phyloP scores from a whole-genome alignment of 163 green algal genomes.

The Prototheca cutis region DNA sequence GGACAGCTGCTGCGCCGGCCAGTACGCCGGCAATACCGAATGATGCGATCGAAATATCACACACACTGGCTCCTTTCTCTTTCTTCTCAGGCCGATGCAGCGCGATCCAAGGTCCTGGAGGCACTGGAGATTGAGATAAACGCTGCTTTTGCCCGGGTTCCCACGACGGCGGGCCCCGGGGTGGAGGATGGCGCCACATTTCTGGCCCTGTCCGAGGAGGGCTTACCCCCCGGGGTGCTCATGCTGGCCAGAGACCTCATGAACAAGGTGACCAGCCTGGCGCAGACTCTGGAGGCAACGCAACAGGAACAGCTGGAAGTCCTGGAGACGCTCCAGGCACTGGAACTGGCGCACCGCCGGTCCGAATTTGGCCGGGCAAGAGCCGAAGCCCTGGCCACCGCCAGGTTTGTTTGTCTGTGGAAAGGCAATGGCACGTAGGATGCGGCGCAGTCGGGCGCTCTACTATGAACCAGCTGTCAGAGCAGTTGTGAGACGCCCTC shows the following conservation, averaged over 20 bases:
- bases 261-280: constrained; percentile 10
- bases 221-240: neutral
- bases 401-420: too few relatives aligned
- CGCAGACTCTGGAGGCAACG: neutral
- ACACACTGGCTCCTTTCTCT: too few relatives aligned
- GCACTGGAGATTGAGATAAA: neutral
- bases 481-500: too few relatives aligned
- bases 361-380: constrained; percentile 22
- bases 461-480: too few relatives aligned
- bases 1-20: too few relatives aligned
- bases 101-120: neutral
- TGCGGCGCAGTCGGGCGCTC: too few relatives aligned
- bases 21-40: too few relatives aligned
- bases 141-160: neutral
- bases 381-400: constrained; percentile 21
- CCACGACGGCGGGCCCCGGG: too few relatives aligned
- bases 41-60: too few relatives aligned
- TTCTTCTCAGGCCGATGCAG: neutral
- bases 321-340: neutral
- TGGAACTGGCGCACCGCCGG: neutral
- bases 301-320: neutral
- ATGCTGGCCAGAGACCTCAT: constrained; percentile 7
- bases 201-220: neutral
- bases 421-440: too few relatives aligned
- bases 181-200: neutral